A percentile compares a stretch with the other conserved stretches of the same genome.
Evolutionary conservation across 2,329 filamentous ascomycete genomes (phyloP).

Genomic region (Ustilaginoidea virens): DNA sequence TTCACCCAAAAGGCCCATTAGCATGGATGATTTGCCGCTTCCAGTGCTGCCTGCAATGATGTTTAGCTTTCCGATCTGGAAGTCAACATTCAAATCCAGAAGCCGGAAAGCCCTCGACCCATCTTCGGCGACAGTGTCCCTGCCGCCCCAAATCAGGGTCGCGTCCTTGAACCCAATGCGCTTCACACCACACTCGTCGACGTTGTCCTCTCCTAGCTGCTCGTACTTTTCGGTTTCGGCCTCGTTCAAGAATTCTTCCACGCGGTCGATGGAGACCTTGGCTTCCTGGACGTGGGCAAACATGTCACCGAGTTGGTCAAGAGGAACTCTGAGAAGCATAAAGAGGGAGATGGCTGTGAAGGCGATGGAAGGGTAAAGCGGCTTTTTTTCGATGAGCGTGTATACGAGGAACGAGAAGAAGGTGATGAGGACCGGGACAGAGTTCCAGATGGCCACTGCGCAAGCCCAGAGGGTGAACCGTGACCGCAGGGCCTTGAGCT

Average conservation of each 20-base stretch:
- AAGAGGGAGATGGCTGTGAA: conserved; percentile 96
- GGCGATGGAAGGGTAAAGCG: conserved; percentile 77
- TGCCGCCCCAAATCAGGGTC: conserved; percentile 78
- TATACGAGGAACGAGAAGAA: conserved; percentile 94
- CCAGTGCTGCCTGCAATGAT: conserved; percentile 88
- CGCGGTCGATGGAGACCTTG: conserved; percentile 90
- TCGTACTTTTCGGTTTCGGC: conserved; percentile 93
- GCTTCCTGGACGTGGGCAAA: conserved; percentile 95
- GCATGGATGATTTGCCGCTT: conserved; percentile 84
- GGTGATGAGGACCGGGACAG: conserved; percentile 85
- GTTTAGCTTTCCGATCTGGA: conserved; percentile 75
- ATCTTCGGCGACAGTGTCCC: conserved; percentile 43
- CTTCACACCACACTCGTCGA: conserved; percentile 52
- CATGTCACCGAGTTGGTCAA: conserved; percentile 97
- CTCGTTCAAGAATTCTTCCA: conserved; percentile 85
- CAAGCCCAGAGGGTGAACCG: conserved; percentile 85
- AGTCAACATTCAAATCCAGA: conserved; percentile 69
- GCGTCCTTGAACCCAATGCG: conserved; percentile 75
- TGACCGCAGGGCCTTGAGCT: conserved; percentile 63
- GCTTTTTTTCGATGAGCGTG: conserved; percentile 78
- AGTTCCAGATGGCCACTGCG: conserved; percentile 92
- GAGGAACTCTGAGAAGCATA: conserved; percentile 76
- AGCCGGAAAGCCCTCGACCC: conserved; percentile 66
- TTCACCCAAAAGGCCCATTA: conserved; percentile 92
- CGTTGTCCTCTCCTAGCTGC: conserved; percentile 58